Conservation (phyloP, 2,329 filamentous ascomycete genomes). For the Sporothrix luriei region DNA sequence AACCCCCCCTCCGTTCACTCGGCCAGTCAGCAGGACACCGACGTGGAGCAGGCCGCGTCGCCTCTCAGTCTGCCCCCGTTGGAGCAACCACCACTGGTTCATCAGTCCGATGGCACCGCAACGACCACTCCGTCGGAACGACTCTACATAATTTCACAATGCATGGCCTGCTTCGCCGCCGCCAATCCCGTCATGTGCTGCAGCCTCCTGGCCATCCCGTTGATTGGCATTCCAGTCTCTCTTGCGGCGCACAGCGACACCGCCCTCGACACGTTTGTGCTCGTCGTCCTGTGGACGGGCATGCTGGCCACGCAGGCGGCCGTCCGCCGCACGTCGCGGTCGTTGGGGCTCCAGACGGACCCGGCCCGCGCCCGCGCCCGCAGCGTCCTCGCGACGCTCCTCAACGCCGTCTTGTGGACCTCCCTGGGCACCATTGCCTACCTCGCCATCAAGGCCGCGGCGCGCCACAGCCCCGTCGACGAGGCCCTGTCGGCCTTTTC, state of each 20-base stretch:
- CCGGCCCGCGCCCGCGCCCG: slow-evolving; percentile 35
- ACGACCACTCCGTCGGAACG: not conserved
- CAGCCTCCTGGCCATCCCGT: slow-evolving; percentile 42
- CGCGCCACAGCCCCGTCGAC: slow-evolving; percentile 35
- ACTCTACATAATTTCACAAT: too few species aligned
- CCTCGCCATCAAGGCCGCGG: slow-evolving; percentile 45
- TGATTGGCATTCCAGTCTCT: slow-evolving; percentile 50
- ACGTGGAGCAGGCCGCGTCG: not conserved
- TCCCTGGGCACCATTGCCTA: slow-evolving; percentile 52
- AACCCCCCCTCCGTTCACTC: not conserved
- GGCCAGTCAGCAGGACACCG: not conserved
- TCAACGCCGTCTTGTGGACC: slow-evolving; percentile 54
- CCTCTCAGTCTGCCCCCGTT: not conserved
- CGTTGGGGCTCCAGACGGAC: not conserved
- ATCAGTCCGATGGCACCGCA: not conserved
- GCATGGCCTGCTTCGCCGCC: slow-evolving; percentile 7
- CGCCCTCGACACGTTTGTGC: slow-evolving; percentile 51
- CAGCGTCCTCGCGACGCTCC: slow-evolving; percentile 45
- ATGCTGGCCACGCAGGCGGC: slow-evolving; percentile 46
- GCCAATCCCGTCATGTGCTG: slow-evolving; percentile 41
- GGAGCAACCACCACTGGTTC: not conserved
- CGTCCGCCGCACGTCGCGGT: slow-evolving; percentile 40
- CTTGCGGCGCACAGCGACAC: slow-evolving; percentile 41
- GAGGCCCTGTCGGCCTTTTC: slow-evolving; percentile 39
- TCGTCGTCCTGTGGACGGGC: slow-evolving; percentile 55